Conservation (phyloP, 176 grass and related monocot genomes). For the Juncus effusus region DNA sequence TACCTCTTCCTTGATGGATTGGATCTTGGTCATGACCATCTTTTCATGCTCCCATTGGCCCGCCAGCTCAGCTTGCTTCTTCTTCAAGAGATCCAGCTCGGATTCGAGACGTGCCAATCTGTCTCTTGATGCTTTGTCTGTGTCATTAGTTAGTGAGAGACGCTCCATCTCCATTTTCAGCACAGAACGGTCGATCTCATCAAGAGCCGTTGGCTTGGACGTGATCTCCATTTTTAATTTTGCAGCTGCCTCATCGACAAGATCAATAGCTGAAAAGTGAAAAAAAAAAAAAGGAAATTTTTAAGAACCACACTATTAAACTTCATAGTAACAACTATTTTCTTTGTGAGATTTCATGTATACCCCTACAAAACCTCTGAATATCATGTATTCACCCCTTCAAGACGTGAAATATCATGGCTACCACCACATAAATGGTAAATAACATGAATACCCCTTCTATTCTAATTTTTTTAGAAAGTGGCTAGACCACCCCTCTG, state of each 20-base stretch:
- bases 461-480: too few species aligned
- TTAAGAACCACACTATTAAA: background rate
- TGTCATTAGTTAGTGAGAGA: constrained; percentile 94
- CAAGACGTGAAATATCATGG: too few species aligned
- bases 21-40: constrained; percentile 87
- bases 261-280: constrained; percentile 82
- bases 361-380: too few species aligned
- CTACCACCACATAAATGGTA: too few species aligned
- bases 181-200: constrained; percentile 93
- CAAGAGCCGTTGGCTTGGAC: constrained; percentile 88
- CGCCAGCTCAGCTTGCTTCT: constrained; percentile 71
- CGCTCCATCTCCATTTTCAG: constrained; percentile 98
- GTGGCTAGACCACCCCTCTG: too few species aligned
- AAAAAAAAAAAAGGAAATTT: constrained; percentile 17
- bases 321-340: too few species aligned
- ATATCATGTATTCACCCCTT: too few species aligned
- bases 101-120: constrained; percentile 81
- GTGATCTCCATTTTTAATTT: constrained; percentile 99
- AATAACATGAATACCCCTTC: too few species aligned
- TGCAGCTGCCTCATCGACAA: constrained; percentile 94
- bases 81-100: constrained; percentile 71
- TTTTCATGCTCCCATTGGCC: constrained; percentile 94
- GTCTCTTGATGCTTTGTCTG: constrained; percentile 91
- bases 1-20: constrained; percentile 98
- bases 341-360: too few species aligned